Conservation (phyloP, 345 rosid genomes). For the Clarkia xantiana region DNA sequence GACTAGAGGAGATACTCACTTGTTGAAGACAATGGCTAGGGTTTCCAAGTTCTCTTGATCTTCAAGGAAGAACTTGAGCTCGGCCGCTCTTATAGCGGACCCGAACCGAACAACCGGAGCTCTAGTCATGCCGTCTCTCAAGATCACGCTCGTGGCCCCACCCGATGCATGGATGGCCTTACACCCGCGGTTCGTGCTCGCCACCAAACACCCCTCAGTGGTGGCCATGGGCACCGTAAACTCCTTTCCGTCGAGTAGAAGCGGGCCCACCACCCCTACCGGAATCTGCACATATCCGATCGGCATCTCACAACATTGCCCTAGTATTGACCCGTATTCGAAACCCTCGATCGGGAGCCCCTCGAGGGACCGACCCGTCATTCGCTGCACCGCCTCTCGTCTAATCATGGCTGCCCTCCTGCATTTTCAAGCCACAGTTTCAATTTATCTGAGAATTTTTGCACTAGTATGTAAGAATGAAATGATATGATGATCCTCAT, state of each 20-base stretch:
- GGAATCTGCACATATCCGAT: constrained; percentile 87
- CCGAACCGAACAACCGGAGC: constrained; percentile 70
- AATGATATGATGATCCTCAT: too few species aligned
- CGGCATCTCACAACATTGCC: constrained; percentile 98
- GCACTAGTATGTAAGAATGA: too few species aligned
- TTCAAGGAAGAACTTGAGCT: constrained; percentile 71
- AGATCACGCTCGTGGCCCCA: constrained; percentile 49
- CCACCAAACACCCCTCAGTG: constrained; percentile 88
- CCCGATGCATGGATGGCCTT: constrained; percentile 68
- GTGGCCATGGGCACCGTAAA: constrained; percentile 90
- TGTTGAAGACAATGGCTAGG: constrained; percentile 55
- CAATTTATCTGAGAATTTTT: too few species aligned
- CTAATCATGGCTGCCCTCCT: constrained; percentile 57
- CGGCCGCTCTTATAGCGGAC: constrained; percentile 43
- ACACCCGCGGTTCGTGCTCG: constrained; percentile 88
- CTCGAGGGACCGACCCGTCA: constrained; percentile 51
- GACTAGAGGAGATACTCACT: constrained; percentile 14
- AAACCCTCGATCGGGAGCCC: constrained; percentile 78
- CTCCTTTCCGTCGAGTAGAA: constrained; percentile 68
- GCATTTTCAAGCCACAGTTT: too few species aligned
- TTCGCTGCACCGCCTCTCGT: constrained; percentile 64
- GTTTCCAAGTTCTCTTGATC: constrained; percentile 49
- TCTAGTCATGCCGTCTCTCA: constrained; percentile 69
- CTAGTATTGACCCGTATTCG: constrained; percentile 67
- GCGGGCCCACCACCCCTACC: constrained; percentile 81